Evolutionary conservation across 768 basidiomycete genomes (phyloP).

Genomic region (Trametes villosa): DNA sequence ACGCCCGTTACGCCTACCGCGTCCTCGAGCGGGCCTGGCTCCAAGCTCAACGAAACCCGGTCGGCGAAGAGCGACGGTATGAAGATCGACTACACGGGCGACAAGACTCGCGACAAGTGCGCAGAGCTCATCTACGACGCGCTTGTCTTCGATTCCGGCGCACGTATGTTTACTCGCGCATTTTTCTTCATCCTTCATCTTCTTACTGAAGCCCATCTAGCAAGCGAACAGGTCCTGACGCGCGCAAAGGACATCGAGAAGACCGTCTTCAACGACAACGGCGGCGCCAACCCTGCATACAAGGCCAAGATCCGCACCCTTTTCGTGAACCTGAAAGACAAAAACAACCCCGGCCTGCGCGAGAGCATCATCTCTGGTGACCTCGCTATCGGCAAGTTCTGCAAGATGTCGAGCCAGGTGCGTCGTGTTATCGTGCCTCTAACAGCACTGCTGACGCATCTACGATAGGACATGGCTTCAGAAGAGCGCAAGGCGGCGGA

Average conservation of each 20-base stretch:
- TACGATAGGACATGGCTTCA: constrained; percentile 88
- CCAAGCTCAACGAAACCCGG: constrained; percentile 47
- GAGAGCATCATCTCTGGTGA: constrained; percentile 87
- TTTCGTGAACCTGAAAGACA: constrained; percentile 94
- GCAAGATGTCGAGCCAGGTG: constrained; percentile 83
- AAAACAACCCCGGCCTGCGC: constrained; percentile 85
- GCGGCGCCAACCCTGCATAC: constrained; percentile 54
- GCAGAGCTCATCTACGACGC: constrained; percentile 91
- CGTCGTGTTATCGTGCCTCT: constrained; percentile 22
- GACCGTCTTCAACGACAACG: constrained; percentile 54
- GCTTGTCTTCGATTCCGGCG: constrained; percentile 81
- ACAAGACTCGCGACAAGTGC: constrained; percentile 85
- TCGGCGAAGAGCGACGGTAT: constrained; percentile 76
- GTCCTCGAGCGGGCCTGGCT: constrained; percentile 19
- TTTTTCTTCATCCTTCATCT: too few species aligned
- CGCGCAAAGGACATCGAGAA: constrained; percentile 76
- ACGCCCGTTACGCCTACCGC: constrained; percentile 32
- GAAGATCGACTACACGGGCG: constrained; percentile 57
- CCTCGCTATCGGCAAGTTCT: constrained; percentile 67
- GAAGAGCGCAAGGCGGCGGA: constrained; percentile 88
- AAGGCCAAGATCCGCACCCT: constrained; percentile 84
- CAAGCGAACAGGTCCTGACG: constrained; percentile 62
- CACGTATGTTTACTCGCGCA: constrained; percentile 84
- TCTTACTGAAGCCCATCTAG: too few species aligned
- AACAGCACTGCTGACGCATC: not conserved